A percentile compares a stretch with the other conserved stretches of the same genome.
Evolutionary conservation across 148 eudicot species (phyloP).

Genomic region (Silene uniflora): DNA sequence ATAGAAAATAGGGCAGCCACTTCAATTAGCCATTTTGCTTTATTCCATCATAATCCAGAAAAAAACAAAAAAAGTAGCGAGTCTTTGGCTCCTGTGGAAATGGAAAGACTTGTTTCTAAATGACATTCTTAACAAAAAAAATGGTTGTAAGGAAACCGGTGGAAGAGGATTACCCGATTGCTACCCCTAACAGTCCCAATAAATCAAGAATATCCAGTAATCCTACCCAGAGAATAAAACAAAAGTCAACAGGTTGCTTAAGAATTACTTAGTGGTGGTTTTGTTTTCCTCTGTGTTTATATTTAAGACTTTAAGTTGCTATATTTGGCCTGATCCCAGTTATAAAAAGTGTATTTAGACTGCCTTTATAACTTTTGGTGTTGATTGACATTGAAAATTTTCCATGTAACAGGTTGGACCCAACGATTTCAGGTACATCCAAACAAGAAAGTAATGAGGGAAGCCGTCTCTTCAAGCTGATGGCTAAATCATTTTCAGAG

Average conservation of each 20-base stretch:
- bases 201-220: not conserved
- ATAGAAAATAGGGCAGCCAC: no score
- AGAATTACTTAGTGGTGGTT: not conserved
- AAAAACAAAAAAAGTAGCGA: no score
- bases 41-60: no score
- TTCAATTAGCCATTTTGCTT: no score
- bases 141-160: not conserved
- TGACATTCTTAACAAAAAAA: not conserved
- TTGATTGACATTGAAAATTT: constrained; percentile 2
- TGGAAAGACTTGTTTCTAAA: not conserved
- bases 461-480: constrained; percentile 85
- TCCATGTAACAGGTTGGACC: constrained; percentile 71
- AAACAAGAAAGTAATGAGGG: constrained; percentile 95
- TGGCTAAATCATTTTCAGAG: constrained; percentile 97
- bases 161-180: not conserved
- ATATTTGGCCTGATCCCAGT: not conserved
- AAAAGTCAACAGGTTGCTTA: not conserved
- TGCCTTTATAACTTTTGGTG: not conserved
- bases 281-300: not conserved
- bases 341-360: not conserved
- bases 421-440: constrained; percentile 84
- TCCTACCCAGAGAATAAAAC: not conserved
- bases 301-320: not conserved
- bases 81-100: no score
- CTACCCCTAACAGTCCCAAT: not conserved